Evolutionary conservation across 2,329 filamentous ascomycete species (phyloP).

Genomic region (Scytalidium lignicola): DNA sequence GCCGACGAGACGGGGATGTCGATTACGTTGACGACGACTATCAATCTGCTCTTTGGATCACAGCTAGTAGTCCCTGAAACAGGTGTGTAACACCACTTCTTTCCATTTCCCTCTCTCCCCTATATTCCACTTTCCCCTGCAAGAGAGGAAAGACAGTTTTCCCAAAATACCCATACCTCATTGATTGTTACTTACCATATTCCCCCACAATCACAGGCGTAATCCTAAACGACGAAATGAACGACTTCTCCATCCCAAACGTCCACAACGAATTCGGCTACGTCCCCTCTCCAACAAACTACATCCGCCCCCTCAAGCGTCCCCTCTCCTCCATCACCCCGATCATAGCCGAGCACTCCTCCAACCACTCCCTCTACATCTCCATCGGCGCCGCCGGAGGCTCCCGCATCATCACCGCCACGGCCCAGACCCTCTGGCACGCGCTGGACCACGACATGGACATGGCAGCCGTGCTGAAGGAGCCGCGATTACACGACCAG

Average conservation of each 20-base stretch:
- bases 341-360: conserved; percentile 61
- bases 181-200: no score
- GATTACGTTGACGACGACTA: conserved; percentile 76
- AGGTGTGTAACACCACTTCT: conserved; percentile 47
- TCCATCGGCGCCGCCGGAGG: conserved; percentile 74
- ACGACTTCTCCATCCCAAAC: conserved; percentile 83
- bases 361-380: conserved; percentile 61
- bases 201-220: conserved; percentile 12
- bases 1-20: conserved; percentile 71
- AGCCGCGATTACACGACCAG: conserved; percentile 76
- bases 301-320: conserved; percentile 72
- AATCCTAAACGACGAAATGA: conserved; percentile 54
- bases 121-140: background rate
- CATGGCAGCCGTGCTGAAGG: conserved; percentile 54
- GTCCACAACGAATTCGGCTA: conserved; percentile 79
- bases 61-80: conserved; percentile 74
- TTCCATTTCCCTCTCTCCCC: background rate
- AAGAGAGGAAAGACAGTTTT: no score
- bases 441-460: conserved; percentile 61
- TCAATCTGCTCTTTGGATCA: conserved; percentile 83
- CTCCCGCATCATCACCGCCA: conserved; percentile 76
- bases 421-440: conserved; percentile 68
- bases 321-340: conserved; percentile 80
- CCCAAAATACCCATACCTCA: no score
- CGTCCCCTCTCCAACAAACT: conserved; percentile 74